Conservation (phyloP, 257 asterid species). For the Plantago elongata region DNA sequence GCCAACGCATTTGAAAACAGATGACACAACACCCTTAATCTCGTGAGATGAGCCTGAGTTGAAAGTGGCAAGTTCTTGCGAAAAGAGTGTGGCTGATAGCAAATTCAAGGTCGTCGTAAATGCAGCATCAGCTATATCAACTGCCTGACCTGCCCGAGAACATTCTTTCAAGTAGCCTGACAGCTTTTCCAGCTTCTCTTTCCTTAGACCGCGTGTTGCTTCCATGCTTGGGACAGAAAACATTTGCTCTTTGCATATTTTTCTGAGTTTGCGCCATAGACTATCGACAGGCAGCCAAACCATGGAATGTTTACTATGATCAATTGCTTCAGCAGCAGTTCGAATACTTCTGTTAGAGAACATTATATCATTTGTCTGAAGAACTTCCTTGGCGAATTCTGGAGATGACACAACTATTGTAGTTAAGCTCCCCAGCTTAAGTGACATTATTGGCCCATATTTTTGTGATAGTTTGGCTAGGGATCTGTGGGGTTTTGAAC, state of each 20-base stretch:
- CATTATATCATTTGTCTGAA: slow-evolving; percentile 3
- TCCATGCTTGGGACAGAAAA: slow-evolving; percentile 14
- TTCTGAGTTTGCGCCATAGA: slow-evolving; percentile 9
- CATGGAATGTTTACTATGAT: slow-evolving; percentile 2
- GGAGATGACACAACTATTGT: slow-evolving; percentile 14
- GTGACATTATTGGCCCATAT: slow-evolving; percentile 13
- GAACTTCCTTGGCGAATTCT: slow-evolving; percentile 4
- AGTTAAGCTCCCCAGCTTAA: slow-evolving; percentile 12
- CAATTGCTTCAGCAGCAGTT: not conserved
- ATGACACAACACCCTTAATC: slow-evolving; percentile 2
- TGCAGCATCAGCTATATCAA: slow-evolving; percentile 18
- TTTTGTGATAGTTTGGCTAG: slow-evolving; percentile 4
- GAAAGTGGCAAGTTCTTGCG: slow-evolving; percentile 11
- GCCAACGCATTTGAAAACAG: slow-evolving; percentile 5
- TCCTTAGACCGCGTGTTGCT: slow-evolving; percentile 10
- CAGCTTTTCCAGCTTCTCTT: slow-evolving; percentile 16
- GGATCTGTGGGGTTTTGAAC: slow-evolving; percentile 1
- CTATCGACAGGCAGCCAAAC: slow-evolving; percentile 7
- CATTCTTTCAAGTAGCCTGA: slow-evolving; percentile 9
- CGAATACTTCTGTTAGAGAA: slow-evolving; percentile 3
- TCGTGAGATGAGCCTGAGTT: slow-evolving; percentile 17
- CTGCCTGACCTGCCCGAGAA: not conserved
- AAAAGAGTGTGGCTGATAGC: slow-evolving; percentile 13
- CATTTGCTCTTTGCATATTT: slow-evolving; percentile 15
- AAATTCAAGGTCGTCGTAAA: slow-evolving; percentile 20